Evolutionary conservation across 306 rosid genomes (phyloP), one percentile per base, ranked within the genome.

Genomic region (Purshia tridentata): DNA sequence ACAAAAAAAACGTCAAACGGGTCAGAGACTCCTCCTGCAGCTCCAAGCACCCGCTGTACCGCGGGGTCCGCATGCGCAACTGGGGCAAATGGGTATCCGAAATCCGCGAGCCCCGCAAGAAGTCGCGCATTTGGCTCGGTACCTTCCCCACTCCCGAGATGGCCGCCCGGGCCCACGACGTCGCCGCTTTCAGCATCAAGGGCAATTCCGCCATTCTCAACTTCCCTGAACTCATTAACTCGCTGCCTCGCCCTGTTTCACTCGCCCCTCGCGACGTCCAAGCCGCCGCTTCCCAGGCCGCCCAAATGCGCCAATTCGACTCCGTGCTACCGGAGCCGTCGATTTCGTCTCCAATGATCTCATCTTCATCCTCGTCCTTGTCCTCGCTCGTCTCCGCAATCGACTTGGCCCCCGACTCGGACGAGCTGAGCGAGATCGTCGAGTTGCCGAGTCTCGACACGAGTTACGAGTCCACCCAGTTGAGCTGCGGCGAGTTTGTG

Each of bases 11-110:
- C 49, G 40, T 42, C 23, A 92, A 88, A 52, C 86, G 89, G 18
- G 85, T 45, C 46, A 46, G 95, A 15, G 91, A 88, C 68, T 74
- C 93, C 7, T 29, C 35, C 2, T 29, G 35, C 35, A 77, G 75
- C 83, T 29, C 35, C 35, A 88, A 75, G 7, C 91, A 85, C 77
- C 90, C 97, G 0, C 69, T 83, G 16, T 95, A 91, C 73, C 76
- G 98, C 0, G 99, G 99, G 0, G 99, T 95, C 1, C 86, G 99
- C 0, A 95, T 90, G 99, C 61, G 99, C 2, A 92, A 78, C 29
- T 95, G 99, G 99, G 99, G 99, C 0, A 95, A 95, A 80, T 95
- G 99, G 99, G 99, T 95, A 11, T 95, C 99, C 0, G 99, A 95
- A 85, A 95, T 95, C 71, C 89, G 99, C 0, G 98, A 95, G 84